These are phyloP conservation scores for Dissophora ornata DNA, from an alignment of 192 early-diverging fungal genomes.

Conservation along the genomic window DNA sequence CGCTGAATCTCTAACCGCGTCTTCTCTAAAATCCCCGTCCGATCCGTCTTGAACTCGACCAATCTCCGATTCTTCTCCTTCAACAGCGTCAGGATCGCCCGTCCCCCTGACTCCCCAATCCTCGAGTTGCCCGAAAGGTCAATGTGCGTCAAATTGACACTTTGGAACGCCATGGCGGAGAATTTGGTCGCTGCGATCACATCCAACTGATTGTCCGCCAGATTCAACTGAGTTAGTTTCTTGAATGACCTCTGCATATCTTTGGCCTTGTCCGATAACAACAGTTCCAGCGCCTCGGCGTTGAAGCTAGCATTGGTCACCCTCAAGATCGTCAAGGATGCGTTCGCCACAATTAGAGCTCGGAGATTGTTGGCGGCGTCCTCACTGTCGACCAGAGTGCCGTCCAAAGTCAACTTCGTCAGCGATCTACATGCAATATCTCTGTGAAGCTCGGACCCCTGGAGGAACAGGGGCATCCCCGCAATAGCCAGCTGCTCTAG, in stretches of 20 bases:
- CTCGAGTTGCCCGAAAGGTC: slow-evolving; percentile 10
- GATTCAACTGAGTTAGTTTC: not conserved
- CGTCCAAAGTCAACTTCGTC: slow-evolving; percentile 2
- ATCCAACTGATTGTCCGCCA: slow-evolving; percentile 5
- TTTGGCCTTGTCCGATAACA: not conserved
- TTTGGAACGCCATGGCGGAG: slow-evolving; percentile 3
- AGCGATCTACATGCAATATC: not conserved
- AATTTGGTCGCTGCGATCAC: slow-evolving; percentile 2
- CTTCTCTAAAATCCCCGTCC: not conserved
- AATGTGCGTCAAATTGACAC: slow-evolving; percentile 2
- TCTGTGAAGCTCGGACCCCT: not conserved
- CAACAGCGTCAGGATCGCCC: slow-evolving; percentile 13
- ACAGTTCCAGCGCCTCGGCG: not conserved
- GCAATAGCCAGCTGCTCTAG: slow-evolving; percentile 4
- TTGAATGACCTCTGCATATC: not conserved
- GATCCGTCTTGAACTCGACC: slow-evolving; percentile 1
- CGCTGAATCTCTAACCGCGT: slow-evolving; percentile 1
- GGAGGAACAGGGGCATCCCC: slow-evolving; percentile 4
- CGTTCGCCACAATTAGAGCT: not conserved
- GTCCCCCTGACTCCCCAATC: slow-evolving; percentile 3
- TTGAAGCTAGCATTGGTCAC: not conserved
- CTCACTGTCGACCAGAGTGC: not conserved
- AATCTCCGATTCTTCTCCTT: not conserved
- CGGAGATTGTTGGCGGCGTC: slow-evolving; percentile 1
- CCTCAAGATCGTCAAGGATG: not conserved